phyloP scores from a whole-genome alignment of 1,284 basidiomycete species.

The Tetrapyrgos nigripes region DNA sequence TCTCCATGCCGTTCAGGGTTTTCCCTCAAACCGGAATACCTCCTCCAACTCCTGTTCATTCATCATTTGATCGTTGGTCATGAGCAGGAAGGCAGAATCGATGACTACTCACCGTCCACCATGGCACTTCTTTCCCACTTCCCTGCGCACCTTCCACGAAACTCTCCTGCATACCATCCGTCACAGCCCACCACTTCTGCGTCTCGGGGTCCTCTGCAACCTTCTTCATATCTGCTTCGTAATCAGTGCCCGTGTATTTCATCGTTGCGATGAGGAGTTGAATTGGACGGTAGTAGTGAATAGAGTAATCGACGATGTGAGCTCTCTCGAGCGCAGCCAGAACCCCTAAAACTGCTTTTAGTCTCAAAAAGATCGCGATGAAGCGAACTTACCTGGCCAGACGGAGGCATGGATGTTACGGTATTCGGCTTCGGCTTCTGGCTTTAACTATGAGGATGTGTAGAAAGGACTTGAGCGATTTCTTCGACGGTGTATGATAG shows the following conservation, averaged over 20 bases:
- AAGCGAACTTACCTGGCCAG: slow-evolving; percentile 77
- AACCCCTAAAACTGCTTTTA: too few relatives aligned
- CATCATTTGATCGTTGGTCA: slow-evolving; percentile 1
- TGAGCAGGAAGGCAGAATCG: background rate
- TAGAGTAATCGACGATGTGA: slow-evolving; percentile 80
- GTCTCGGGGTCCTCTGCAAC: slow-evolving; percentile 73
- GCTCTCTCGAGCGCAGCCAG: slow-evolving; percentile 70
- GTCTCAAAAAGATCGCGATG: too few relatives aligned
- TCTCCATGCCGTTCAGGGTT: background rate
- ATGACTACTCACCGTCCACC: slow-evolving; percentile 66
- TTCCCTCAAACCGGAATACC: slow-evolving; percentile 75
- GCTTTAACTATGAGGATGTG: slow-evolving; percentile 56
- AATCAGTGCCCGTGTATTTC: slow-evolving; percentile 70
- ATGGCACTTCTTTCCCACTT: slow-evolving; percentile 67
- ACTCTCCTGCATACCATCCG: slow-evolving; percentile 82
- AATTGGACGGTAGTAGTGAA: slow-evolving; percentile 69
- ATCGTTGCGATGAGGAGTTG: slow-evolving; percentile 74
- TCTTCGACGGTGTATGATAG: slow-evolving; percentile 2
- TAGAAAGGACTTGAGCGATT: slow-evolving; percentile 6
- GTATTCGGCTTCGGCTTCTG: slow-evolving; percentile 70
- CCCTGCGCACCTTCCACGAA: slow-evolving; percentile 73
- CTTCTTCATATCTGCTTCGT: slow-evolving; percentile 68
- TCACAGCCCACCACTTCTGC: slow-evolving; percentile 77
- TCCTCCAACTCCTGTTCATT: slow-evolving; percentile 60
- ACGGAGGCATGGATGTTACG: slow-evolving; percentile 68